Conservation (phyloP, 257 asterid genomes). For the Dorcoceras hygrometricum region DNA sequence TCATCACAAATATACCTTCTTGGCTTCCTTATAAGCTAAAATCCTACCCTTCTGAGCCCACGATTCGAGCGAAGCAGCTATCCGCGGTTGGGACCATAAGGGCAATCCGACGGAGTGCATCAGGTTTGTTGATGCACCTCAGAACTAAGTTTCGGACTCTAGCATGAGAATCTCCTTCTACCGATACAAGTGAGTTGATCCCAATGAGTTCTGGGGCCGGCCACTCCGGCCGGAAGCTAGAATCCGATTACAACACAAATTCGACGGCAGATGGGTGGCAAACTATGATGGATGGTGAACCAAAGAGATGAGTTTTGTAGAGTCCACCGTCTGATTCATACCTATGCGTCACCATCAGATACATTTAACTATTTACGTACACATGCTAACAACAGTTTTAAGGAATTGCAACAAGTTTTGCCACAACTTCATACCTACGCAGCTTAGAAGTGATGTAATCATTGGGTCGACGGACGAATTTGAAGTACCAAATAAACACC, state of each 20-base stretch:
- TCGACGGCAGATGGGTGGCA: conserved; percentile 39
- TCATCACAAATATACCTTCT: conserved; percentile 36
- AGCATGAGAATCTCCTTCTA: conserved; percentile 37
- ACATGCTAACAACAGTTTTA: neutral
- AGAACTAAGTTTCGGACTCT: conserved; percentile 42
- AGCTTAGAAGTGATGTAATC: conserved; percentile 49
- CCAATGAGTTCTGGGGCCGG: conserved; percentile 41
- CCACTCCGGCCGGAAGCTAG: conserved; percentile 32
- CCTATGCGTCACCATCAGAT: conserved; percentile 24
- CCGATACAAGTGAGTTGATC: conserved; percentile 23
- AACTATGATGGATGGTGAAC: conserved; percentile 48
- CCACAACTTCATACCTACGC: conserved; percentile 28
- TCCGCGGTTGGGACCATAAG: conserved; percentile 52
- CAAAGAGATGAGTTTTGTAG: conserved; percentile 52
- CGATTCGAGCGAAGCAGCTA: conserved; percentile 34
- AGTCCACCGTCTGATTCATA: conserved; percentile 53
- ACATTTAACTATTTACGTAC: neutral
- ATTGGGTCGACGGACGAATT: conserved; percentile 43
- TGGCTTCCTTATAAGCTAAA: conserved; percentile 35
- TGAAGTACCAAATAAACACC: conserved; percentile 53
- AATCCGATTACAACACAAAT: conserved; percentile 39
- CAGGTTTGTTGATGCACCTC: conserved; percentile 48
- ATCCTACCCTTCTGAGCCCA: conserved; percentile 48
- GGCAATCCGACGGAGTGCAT: conserved; percentile 47
- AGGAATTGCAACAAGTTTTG: too few relatives aligned